Evolutionary conservation across 306 rosid genomes (phyloP).

Genomic region (Quercus aquifolioides): DNA sequence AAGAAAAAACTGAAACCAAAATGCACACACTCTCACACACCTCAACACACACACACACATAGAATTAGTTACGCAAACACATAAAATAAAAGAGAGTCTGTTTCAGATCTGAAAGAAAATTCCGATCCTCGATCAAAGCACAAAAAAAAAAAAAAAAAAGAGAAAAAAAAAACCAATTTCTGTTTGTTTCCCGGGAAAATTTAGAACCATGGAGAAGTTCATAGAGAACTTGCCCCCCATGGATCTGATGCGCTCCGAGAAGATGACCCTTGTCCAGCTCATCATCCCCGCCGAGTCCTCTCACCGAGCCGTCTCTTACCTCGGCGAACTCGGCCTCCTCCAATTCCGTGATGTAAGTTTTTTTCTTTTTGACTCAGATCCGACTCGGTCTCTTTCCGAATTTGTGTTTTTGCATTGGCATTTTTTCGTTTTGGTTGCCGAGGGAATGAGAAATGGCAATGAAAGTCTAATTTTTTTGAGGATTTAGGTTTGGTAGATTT

Average conservation of each 20-base stretch:
- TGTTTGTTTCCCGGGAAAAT: constrained; percentile 50
- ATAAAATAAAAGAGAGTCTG: neutral
- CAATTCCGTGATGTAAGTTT: constrained; percentile 87
- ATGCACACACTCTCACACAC: constrained; percentile 22
- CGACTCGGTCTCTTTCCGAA: neutral
- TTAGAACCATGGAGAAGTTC: constrained; percentile 48
- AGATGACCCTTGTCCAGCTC: constrained; percentile 95
- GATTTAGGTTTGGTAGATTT: neutral
- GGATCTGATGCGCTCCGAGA: constrained; percentile 99
- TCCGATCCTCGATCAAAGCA: neutral
- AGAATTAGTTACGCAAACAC: neutral
- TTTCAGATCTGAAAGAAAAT: constrained; percentile 52
- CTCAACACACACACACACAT: neutral
- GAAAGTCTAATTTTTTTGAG: neutral
- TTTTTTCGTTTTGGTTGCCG: neutral
- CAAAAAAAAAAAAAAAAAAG: constrained; percentile 6
- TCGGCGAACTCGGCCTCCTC: constrained; percentile 94
- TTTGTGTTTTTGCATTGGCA: constrained; percentile 12
- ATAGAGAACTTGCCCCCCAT: constrained; percentile 69
- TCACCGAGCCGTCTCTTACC: constrained; percentile 85
- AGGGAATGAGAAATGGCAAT: neutral
- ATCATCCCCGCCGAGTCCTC: constrained; percentile 94
- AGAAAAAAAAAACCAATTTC: constrained; percentile 15
- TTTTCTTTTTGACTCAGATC: constrained; percentile 25
- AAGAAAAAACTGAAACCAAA: constrained; percentile 28